phyloP scores from a whole-genome alignment of 2,329 filamentous ascomycete genomes.

The Xylaria sp. region DNA sequence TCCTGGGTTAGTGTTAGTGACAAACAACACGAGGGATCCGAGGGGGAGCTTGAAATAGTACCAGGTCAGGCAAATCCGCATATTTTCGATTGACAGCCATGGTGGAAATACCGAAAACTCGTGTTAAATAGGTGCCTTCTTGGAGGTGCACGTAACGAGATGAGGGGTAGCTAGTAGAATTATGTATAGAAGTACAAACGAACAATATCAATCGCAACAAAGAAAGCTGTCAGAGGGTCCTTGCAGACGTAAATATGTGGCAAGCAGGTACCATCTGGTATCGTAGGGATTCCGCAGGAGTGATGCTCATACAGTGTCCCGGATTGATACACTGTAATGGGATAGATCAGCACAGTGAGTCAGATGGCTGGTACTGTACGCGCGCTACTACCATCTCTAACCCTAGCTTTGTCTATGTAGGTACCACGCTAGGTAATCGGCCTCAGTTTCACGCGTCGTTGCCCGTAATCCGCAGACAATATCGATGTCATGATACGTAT shows the following conservation, averaged over 20 bases:
- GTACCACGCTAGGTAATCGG: constrained; percentile 10
- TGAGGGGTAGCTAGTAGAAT: not conserved
- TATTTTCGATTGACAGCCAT: constrained; percentile 87
- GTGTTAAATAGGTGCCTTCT: not conserved
- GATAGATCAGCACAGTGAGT: not conserved
- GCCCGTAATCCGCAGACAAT: not conserved
- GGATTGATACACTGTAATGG: not conserved
- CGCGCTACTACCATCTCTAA: not conserved
- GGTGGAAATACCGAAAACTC: constrained; percentile 7
- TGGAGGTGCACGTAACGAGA: not conserved
- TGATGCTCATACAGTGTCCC: not conserved
- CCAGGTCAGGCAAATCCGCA: constrained; percentile 81
- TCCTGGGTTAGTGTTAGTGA: constrained; percentile 66
- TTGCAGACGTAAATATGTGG: too few species aligned
- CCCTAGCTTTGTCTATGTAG: constrained; percentile 5
- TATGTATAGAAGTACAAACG: not conserved
- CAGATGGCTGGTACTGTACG: constrained; percentile 7
- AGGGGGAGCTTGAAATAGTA: constrained; percentile 52
- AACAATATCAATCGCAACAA: not conserved
- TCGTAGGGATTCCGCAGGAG: not conserved
- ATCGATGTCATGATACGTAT: constrained; percentile 4
- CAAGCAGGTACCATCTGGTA: too few species aligned
- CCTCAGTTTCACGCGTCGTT: constrained; percentile 29
- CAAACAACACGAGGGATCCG: not conserved
- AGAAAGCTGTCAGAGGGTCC: too few species aligned